phyloP scores from a whole-genome alignment of 148 eudicot species.

The Rhododendron ferrugineum region DNA sequence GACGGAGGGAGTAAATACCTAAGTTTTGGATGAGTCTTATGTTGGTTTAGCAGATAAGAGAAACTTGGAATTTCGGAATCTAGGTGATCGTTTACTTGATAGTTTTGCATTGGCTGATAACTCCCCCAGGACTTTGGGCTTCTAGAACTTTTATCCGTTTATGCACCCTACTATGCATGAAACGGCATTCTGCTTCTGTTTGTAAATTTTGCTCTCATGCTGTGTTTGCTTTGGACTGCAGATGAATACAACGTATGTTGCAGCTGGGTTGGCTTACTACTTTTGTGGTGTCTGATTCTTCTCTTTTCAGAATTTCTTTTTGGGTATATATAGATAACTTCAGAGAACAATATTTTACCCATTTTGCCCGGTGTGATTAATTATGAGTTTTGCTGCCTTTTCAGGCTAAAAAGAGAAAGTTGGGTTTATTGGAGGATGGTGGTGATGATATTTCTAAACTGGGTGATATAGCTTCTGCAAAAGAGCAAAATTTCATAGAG shows the following conservation, averaged over 20 bases:
- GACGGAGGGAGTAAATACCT: neutral
- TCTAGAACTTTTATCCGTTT: neutral
- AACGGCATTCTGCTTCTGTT: neutral
- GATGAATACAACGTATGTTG: neutral
- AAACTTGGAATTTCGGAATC: neutral
- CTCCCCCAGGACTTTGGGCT: neutral
- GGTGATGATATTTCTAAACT: constrained; percentile 29
- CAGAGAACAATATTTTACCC: neutral
- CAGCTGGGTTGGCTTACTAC: neutral
- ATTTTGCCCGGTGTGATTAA: neutral
- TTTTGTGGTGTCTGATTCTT: neutral
- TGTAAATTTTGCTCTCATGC: neutral
- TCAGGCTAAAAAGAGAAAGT: constrained; percentile 78
- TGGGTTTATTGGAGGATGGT: constrained; percentile 58
- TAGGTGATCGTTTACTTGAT: neutral
- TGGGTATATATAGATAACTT: neutral
- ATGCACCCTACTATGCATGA: neutral
- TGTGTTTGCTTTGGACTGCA: neutral
- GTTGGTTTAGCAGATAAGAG: too few species aligned
- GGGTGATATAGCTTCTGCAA: constrained; percentile 20
- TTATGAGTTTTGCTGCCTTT: neutral
- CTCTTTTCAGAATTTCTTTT: neutral
- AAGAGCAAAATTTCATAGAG: constrained; percentile 29
- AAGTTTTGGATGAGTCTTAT: neutral
- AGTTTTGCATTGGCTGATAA: neutral